phyloP scores from a whole-genome alignment of 768 basidiomycete species.

The Tulasnella calospora region DNA sequence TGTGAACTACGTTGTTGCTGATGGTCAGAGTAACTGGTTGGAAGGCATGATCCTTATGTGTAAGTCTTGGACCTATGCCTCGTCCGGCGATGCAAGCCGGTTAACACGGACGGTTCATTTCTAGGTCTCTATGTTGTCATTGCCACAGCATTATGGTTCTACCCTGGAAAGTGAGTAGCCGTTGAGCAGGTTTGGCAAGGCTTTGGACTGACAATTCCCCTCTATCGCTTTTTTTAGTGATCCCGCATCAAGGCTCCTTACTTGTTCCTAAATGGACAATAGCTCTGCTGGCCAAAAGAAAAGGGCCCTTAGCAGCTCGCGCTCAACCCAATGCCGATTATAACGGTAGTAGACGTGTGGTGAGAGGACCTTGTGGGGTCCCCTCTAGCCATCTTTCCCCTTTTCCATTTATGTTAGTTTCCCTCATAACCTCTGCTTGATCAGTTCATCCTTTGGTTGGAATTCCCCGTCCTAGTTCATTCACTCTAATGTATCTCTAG shows the following conservation, averaged over 20 bases:
- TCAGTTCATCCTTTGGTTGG: background rate
- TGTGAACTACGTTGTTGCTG: conserved; percentile 74
- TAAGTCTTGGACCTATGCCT: conserved; percentile 37
- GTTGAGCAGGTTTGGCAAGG: background rate
- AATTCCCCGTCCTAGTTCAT: background rate
- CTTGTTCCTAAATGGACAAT: conserved; percentile 1
- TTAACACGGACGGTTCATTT: background rate
- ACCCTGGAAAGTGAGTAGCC: conserved; percentile 21
- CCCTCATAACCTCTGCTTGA: background rate
- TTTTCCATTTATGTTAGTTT: background rate
- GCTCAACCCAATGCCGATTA: background rate
- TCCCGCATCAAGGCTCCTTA: conserved; percentile 13
- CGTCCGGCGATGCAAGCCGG: background rate
- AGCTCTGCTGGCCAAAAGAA: background rate
- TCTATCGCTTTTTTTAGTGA: background rate
- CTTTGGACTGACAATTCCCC: background rate
- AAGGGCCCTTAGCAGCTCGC: background rate
- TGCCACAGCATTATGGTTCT: conserved; percentile 32
- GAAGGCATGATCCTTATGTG: conserved; percentile 78
- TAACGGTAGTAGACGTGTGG: background rate
- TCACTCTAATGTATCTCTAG: background rate
- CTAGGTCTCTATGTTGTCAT: conserved; percentile 69
- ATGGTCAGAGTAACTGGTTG: conserved; percentile 81
- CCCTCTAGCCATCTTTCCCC: background rate
- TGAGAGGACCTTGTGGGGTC: background rate